phyloP scores from a whole-genome alignment of 2,329 filamentous ascomycete genomes.

The Herpotrichia juniperi region DNA sequence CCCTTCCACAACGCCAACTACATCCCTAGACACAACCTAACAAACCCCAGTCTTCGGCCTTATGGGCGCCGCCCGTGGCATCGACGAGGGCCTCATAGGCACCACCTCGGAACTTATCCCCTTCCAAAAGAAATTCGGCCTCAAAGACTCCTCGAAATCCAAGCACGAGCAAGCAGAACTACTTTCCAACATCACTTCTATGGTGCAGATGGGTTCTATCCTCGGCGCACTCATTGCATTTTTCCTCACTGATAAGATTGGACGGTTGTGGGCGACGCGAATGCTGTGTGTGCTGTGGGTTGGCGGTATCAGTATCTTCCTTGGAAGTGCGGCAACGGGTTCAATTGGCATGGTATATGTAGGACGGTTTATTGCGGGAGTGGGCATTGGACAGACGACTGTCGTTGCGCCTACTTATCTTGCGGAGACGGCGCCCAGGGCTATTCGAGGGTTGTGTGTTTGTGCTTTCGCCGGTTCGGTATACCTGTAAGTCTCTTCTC shows the following conservation, averaged over 20 bases:
- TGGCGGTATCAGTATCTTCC: conserved; percentile 49
- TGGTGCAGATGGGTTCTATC: conserved; percentile 82
- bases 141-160: conserved; percentile 36
- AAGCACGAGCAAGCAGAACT: conserved; percentile 40
- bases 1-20: too few species aligned
- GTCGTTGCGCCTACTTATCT: conserved; percentile 75
- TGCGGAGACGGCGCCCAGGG: conserved; percentile 72
- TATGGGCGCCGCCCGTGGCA: conserved; percentile 75
- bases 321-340: conserved; percentile 42
- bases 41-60: conserved; percentile 63
- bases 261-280: conserved; percentile 51
- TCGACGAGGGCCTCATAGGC: conserved; percentile 81
- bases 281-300: conserved; percentile 50
- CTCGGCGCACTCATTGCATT: conserved; percentile 69
- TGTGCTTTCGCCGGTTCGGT: conserved; percentile 74
- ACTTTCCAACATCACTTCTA: conserved; percentile 72
- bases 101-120: conserved; percentile 60
- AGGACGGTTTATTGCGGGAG: conserved; percentile 69
- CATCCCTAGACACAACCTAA: conserved; percentile 11
- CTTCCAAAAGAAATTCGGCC: conserved; percentile 45
- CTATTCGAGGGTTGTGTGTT: conserved; percentile 75
- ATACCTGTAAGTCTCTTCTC: conserved; percentile 59
- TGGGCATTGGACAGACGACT: conserved; percentile 70
- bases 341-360: conserved; percentile 62
- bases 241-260: conserved; percentile 54